A percentile compares a stretch with the other conserved stretches of the same genome.
Conservation (phyloP, 2,329 filamentous ascomycete species). For the Lasiodiplodia gonubiensis region DNA sequence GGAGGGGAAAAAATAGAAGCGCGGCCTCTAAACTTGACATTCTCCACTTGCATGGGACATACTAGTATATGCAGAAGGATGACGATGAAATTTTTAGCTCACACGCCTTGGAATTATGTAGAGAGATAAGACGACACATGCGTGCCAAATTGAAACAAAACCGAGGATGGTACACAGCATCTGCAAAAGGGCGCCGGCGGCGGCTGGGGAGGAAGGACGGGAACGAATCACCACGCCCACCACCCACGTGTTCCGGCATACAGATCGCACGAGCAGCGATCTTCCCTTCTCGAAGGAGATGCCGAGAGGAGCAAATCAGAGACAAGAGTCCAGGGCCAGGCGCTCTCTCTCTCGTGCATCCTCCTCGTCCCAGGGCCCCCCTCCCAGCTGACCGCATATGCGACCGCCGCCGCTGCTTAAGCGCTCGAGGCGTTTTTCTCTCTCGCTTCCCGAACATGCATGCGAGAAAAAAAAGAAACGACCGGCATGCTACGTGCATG, state of each 20-base stretch:
- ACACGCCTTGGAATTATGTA: neutral
- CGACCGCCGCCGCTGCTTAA: neutral
- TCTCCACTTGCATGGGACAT: too few relatives aligned
- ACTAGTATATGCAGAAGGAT: too few relatives aligned
- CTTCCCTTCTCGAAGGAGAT: neutral
- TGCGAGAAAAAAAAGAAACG: too few relatives aligned
- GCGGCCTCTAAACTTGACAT: neutral
- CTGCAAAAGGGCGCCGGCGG: neutral
- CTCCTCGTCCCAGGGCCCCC: neutral
- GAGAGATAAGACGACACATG: neutral
- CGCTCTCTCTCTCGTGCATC: neutral
- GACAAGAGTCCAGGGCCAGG: neutral
- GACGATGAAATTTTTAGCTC: too few relatives aligned
- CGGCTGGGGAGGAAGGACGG: neutral
- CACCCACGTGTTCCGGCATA: neutral
- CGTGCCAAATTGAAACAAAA: neutral
- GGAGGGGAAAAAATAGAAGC: neutral
- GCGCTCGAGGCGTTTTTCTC: neutral
- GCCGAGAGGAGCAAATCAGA: too few relatives aligned
- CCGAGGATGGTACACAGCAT: neutral
- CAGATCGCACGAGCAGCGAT: neutral
- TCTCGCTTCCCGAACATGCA: too few relatives aligned
- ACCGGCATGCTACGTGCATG: neutral
- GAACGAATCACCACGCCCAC: neutral
- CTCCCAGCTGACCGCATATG: neutral